Evolutionary conservation across 2,329 filamentous ascomycete genomes (phyloP).

Genomic region (Phoma sp.): DNA sequence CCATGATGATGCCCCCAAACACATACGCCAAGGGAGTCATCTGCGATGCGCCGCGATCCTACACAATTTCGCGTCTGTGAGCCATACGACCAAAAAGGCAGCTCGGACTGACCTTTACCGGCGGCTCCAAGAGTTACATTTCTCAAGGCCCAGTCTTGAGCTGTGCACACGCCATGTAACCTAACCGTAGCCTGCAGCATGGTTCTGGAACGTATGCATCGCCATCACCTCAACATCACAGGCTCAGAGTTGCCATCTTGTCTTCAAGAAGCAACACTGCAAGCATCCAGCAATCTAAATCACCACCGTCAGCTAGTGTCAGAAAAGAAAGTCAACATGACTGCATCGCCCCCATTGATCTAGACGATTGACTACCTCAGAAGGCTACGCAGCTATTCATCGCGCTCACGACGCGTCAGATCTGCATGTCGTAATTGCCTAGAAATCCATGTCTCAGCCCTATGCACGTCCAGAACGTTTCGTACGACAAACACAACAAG

Average conservation of each 20-base stretch:
- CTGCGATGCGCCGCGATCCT: neutral
- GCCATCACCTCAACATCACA: neutral
- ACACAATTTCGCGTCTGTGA: neutral
- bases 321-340: conserved; percentile 10
- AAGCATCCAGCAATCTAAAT: conserved; percentile 2
- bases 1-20: neutral
- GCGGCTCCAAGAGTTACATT: neutral
- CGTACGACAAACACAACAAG: conserved; percentile 23
- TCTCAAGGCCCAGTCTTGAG: neutral
- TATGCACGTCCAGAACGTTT: conserved; percentile 38
- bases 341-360: neutral
- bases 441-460: conserved; percentile 35
- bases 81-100: neutral
- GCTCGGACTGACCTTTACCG: neutral
- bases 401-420: neutral
- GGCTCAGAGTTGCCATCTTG: neutral
- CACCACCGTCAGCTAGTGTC: neutral
- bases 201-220: neutral
- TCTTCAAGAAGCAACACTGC: neutral
- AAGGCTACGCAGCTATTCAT: neutral
- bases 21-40: neutral
- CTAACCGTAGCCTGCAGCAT: neutral
- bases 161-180: conserved; percentile 5
- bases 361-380: neutral
- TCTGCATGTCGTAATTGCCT: conserved; percentile 19